Evolutionary conservation across 805 yeast species (phyloP), one percentile per base, ranked within the genome.

Genomic region (Wickerhamiella dianesei): DNA sequence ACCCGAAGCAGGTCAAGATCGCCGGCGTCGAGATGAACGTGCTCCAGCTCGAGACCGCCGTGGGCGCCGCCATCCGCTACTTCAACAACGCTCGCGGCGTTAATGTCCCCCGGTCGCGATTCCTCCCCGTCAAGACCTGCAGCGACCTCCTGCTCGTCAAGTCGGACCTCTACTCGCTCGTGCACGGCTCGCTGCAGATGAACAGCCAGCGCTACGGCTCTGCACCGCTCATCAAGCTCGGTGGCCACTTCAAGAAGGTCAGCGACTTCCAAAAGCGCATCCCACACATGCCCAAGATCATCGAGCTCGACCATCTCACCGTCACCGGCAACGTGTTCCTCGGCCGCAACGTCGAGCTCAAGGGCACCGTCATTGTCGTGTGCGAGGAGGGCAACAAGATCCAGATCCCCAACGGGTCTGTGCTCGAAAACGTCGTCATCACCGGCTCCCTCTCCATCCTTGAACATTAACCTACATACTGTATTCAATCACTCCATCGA

Each of bases 61-160:
- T 86, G 58, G 98, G 98, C 73, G 97, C 98, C 37, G 97, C 97
- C 43, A 92, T 92, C 64, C 83, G 95, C 69, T 89, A 88, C 69
- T 92, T 92, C 69, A 73, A 80, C 55, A 83, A 85, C 58, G 96
- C 96, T 25, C 95, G 86, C 60, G 98, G 98, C 69, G 94, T 92
- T 58, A 95, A 87, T 59, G 98, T 92, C 36, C 97, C 98, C 68
- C 85, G 98, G 72, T 77, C 95, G 39, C 80, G 98, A 64, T 92
- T 92, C 76, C 75, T 92, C 70, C 98, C 98, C 14, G 98, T 92
- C 59, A 92, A 92, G 74, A 92, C 98, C 17, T 86, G 92, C 66
- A 87, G 96, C 4, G 98, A 92, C 66, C 71, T 92, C 67, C 71
- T 92, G 58, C 75, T 92, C 60, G 98, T 92, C 54, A 92, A 92